phyloP scores from a whole-genome alignment of 192 early-diverging fungal species.

The Podila verticillata region DNA sequence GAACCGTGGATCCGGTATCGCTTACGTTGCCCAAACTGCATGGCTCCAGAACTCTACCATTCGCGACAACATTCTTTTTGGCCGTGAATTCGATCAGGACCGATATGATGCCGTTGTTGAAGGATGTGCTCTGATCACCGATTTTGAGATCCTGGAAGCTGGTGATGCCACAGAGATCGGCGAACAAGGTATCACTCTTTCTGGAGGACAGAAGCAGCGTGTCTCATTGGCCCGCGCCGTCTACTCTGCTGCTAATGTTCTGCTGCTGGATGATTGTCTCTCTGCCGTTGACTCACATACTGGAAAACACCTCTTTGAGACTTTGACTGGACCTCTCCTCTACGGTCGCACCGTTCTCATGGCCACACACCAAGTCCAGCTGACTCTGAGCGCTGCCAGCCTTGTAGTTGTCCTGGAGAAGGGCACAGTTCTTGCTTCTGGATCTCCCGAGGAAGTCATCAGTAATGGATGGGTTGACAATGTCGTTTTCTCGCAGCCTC shows the following conservation, averaged over 20 bases:
- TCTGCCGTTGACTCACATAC: slow-evolving; percentile 89
- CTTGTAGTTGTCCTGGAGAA: slow-evolving; percentile 66
- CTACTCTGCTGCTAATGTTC: slow-evolving; percentile 68
- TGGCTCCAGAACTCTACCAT: slow-evolving; percentile 79
- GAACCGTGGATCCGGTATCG: slow-evolving; percentile 65
- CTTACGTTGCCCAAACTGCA: slow-evolving; percentile 81
- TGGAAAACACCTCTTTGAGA: slow-evolving; percentile 84
- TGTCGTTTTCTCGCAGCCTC: slow-evolving; percentile 9
- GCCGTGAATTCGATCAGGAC: slow-evolving; percentile 53
- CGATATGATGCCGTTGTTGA: slow-evolving; percentile 63
- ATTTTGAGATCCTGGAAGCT: slow-evolving; percentile 60
- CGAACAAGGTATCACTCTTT: slow-evolving; percentile 86
- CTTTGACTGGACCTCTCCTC: slow-evolving; percentile 77
- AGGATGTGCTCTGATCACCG: slow-evolving; percentile 65
- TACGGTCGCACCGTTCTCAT: slow-evolving; percentile 80
- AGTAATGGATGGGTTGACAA: slow-evolving; percentile 56
- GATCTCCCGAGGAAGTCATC: slow-evolving; percentile 42
- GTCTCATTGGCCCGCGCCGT: slow-evolving; percentile 87
- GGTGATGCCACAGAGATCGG: slow-evolving; percentile 76
- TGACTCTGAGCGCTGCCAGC: slow-evolving; percentile 61
- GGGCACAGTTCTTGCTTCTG: slow-evolving; percentile 26
- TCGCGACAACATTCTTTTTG: slow-evolving; percentile 82
- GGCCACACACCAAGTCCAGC: slow-evolving; percentile 83
- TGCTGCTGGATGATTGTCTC: slow-evolving; percentile 88
- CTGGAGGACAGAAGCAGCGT: slow-evolving; percentile 90